Evolutionary conservation across 2,329 filamentous ascomycete species (phyloP), one percentile per base, ranked within the genome.

Genomic region (Penicillium janthinellum): DNA sequence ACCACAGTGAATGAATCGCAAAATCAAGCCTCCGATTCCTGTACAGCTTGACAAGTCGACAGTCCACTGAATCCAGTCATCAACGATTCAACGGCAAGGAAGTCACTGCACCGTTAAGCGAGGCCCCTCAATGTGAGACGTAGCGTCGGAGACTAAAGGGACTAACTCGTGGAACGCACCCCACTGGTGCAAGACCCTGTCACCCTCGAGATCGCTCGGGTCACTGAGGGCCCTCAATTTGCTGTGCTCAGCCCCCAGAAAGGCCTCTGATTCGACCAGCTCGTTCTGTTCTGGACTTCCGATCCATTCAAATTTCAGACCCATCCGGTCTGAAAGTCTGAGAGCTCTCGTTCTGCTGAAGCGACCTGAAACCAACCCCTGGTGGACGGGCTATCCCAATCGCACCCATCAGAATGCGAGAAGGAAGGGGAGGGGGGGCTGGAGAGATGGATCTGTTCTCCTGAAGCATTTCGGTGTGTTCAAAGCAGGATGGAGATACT

Each of bases 141-240:
- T 68, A 67, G 66, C 65, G 65, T 65, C 58, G 59, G 64, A 60
- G 60, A 61, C 67, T 63, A 64, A 63, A 57, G 64, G 59, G 60
- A 61, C 67, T 63, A 64, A 63, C 51, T 51, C 59, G 58, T 58
- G 60, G 61, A 60, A 58, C 47, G 14, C 22, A 35, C 61, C 57
- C 64, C 65, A 65, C 64, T 60, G 51, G 51, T 41, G 14, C 39
- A 47, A 49, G 28, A 48, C 22, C 54, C 41, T 59, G 44, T 47
- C 35, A 48, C 22, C 54, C 41, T 59, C 56, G 59, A 65, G 53
- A 62, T 64, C 34, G 44, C 45, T 55, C 2, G 4, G 22, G 22
- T 22, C 22, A 22, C 22, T 15, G 37, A 15, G 31, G 15, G 25
- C 25, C 25, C 38, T 35, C n/a, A n/a, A 64, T 63, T 66, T 58